Evolutionary conservation across 179 eudicot species (phyloP).

Genomic region (Beta lomatogona): DNA sequence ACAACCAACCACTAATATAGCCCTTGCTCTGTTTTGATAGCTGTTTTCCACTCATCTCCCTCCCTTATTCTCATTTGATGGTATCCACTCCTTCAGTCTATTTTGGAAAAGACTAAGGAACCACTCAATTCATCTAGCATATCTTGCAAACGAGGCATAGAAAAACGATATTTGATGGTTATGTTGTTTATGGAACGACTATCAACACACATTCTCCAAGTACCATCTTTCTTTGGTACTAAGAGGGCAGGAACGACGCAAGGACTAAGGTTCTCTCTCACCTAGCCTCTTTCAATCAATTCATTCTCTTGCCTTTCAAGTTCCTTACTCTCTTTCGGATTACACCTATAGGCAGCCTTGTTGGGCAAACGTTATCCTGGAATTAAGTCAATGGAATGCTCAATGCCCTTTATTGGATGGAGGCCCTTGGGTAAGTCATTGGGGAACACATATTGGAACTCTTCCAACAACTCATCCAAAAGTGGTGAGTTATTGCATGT

Average conservation of each 20-base stretch:
- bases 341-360: too few relatives aligned
- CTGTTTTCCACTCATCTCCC: constrained; percentile 5
- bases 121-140: too few relatives aligned
- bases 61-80: constrained; percentile 1
- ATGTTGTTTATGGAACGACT: neutral
- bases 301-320: too few relatives aligned
- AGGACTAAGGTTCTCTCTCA: neutral
- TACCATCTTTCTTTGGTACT: neutral
- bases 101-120: neutral
- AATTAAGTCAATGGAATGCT: too few relatives aligned
- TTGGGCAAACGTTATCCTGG: too few relatives aligned
- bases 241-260: neutral
- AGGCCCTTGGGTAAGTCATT: too few relatives aligned
- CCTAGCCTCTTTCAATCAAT: too few relatives aligned
- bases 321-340: too few relatives aligned
- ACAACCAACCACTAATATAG: constrained; percentile 2
- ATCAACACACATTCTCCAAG: neutral
- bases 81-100: constrained; percentile 6
- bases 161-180: neutral
- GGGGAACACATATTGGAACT: neutral
- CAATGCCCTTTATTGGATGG: too few relatives aligned
- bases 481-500: neutral
- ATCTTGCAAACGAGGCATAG: neutral
- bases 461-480: neutral
- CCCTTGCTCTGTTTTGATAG: neutral